phyloP scores from a whole-genome alignment of 2,329 filamentous ascomycete species.

The Xylariaceae sp. region DNA sequence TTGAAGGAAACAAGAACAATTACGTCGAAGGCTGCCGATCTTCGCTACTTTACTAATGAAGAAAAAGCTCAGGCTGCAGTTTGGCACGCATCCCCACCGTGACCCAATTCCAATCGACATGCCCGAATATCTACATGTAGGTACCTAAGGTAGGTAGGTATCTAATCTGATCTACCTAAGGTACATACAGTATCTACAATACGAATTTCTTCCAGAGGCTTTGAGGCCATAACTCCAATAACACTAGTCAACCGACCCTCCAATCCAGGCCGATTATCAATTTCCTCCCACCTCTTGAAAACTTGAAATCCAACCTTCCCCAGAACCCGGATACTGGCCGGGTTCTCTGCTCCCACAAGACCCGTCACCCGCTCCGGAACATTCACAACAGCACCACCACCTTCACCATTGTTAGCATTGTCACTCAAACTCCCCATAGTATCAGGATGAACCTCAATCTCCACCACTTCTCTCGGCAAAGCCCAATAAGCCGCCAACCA shows the following conservation, averaged over 20 bases:
- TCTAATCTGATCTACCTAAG: too few relatives aligned
- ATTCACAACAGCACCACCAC: conserved; percentile 19
- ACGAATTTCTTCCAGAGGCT: too few relatives aligned
- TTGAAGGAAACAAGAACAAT: neutral
- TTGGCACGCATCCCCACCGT: too few relatives aligned
- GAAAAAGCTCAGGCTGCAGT: neutral
- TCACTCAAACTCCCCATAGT: conserved; percentile 26
- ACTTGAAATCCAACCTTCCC: conserved; percentile 51
- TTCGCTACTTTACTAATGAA: too few relatives aligned
- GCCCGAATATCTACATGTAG: too few relatives aligned
- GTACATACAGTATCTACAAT: too few relatives aligned
- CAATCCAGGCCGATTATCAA: conserved; percentile 17
- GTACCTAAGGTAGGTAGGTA: too few relatives aligned
- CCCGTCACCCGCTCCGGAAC: conserved; percentile 43
- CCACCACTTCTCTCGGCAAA: conserved; percentile 43
- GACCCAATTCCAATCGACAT: too few relatives aligned
- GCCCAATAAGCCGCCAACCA: conserved; percentile 45
- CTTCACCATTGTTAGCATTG: too few relatives aligned
- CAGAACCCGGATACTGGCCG: conserved; percentile 51
- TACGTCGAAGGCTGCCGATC: neutral
- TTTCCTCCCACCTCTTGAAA: conserved; percentile 37
- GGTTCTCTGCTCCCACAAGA: conserved; percentile 46
- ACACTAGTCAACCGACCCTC: conserved; percentile 3
- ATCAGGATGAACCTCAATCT: conserved; percentile 38
- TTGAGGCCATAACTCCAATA: conserved; percentile 8